Base-by-base conservation (phyloP, 2,329 filamentous ascomycete genomes). In the Penicillium brasilianum region DNA sequence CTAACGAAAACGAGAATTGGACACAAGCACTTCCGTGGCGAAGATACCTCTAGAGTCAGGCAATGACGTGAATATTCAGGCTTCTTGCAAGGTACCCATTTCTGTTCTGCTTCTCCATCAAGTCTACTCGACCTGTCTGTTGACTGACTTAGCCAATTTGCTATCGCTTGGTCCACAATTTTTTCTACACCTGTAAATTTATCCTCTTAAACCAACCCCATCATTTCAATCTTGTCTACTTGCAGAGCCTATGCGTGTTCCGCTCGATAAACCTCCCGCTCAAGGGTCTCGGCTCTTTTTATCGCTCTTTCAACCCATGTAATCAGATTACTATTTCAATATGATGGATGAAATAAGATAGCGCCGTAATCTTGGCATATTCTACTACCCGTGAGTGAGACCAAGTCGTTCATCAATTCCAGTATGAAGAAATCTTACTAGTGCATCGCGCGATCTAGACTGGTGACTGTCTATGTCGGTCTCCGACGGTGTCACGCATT, bases 401-500 rank as follows among this genome's bases (percentile, higher is more conserved):
- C 32, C 20, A 20, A 14, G 20, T 16, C 20, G 2, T 16, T 11
- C n/a, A 20, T 10, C 49, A 30, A 51, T 36, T 37, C 16, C 5
- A 34, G 13, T 22, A 10, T 20, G 5, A 30, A 20, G 30, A 20
- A 20, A 51, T 22, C 3, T 1, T 10, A 10, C 49, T 51, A 51
- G 49, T 20, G n/a, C 49, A 36, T 36, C 14, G 49, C 49, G 49
- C 49, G 30, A 36, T 51, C 49, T 51, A 34, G 28, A 36, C 32
- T 43, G 22, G n/a, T 55, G 53, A 34, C 22, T 20, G 32, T 55
- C 22, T 25, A 20, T 44, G 18, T 41, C 53, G 41, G 43, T 39
- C 48, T 52, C 58, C 53, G 53, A 52, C 48, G 54, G 58, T 18
- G 20, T 34, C 11, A 28, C 14, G 13, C 11, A 52, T 52, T 30